Base-by-base conservation (phyloP, 208 protist species). In the Wallacemonas collosoma region DNA sequence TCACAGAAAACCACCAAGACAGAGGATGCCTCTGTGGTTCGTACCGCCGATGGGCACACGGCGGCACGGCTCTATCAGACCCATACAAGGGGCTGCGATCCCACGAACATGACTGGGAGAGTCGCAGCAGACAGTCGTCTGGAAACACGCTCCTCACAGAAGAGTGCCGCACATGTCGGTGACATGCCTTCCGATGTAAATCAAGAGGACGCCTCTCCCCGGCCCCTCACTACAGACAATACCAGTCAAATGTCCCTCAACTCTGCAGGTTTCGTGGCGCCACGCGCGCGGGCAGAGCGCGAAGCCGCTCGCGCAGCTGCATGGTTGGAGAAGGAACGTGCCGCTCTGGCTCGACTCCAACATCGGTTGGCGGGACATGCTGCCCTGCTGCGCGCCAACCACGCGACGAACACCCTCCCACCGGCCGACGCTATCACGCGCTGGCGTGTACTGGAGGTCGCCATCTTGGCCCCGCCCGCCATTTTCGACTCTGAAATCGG, bases 401-500 rank as follows among this genome's bases (percentile, higher is more conserved):
- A 65, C 60, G 60, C 60, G 14, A 65, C 43, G 3, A 65, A 65
- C 60, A 65, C 61, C 65, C 54, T 83, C 12, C 82, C 82, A 0
- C 80, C 77, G 2, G 81, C 76, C 1, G 75, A 85, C 47, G 47
- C 79, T 15, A 43, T 69, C 17, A 87, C 88, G 2, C 86, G 89
- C 35, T 94, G 91, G 89, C 76, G 86, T 14, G 74, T 96, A 60
- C 55, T 96, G 45, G 88, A 94, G 48, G 82, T 96, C 7, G 81
- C 91, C 0, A 88, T 96, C 69, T 78, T 94, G 2, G 85, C 86
- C 53, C 85, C 89, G n/a, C 85, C 83, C 3, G 75, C 78, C 53
- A 77, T 96, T 7, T 96, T 96, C 67, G 77, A 87, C n/a, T 93
- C 83, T 1, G 91, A 96, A 68, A 50, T 91, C 6, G 58, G 79